Evolutionary conservation across 805 yeast species (phyloP).

Genomic region (Saturnispora quitensis): DNA sequence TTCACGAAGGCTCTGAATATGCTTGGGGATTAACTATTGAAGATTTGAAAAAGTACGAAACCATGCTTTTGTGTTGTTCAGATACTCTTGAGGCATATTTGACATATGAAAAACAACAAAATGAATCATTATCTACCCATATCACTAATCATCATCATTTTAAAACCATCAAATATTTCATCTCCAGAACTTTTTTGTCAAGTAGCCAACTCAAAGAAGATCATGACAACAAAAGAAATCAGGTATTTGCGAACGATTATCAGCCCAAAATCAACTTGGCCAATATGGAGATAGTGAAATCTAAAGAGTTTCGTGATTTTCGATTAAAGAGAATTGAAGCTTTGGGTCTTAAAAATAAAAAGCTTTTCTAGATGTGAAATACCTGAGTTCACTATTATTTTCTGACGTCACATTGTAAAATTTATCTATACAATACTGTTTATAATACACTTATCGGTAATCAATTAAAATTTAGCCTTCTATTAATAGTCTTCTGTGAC

Average conservation of each 20-base stretch:
- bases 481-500: slow-evolving; percentile 10
- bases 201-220: background rate
- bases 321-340: background rate
- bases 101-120: background rate
- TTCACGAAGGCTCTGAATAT: slow-evolving; percentile 3
- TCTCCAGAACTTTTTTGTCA: background rate
- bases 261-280: background rate
- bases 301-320: background rate
- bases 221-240: slow-evolving; percentile 1
- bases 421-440: background rate
- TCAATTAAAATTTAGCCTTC: slow-evolving; percentile 18
- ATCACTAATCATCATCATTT: background rate
- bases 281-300: slow-evolving; percentile 1
- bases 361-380: background rate
- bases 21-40: slow-evolving; percentile 1
- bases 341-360: background rate
- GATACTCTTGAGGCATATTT: slow-evolving; percentile 1
- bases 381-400: background rate
- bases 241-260: background rate
- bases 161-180: background rate
- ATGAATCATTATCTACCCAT: background rate
- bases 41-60: background rate
- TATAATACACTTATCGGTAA: background rate
- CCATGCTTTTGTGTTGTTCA: slow-evolving; percentile 4
- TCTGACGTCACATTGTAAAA: background rate